phyloP scores from a whole-genome alignment of 495 filamentous ascomycete genomes.

The Antarctomyces pellizariae region DNA sequence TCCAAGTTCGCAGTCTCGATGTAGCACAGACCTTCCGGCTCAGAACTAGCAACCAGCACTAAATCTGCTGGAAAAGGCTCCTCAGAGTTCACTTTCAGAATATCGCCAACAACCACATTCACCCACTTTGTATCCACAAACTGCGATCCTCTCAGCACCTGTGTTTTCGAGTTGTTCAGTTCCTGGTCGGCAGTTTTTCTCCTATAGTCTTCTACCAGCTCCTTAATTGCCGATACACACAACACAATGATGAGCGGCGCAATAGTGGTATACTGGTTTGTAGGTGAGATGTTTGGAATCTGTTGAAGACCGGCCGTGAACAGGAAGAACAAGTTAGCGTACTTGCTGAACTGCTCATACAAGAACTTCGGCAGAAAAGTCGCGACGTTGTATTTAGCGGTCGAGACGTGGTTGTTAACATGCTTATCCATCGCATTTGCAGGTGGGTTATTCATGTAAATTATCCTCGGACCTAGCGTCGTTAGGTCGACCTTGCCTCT shows the following conservation, averaged over 20 bases:
- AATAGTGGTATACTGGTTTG: conserved; percentile 88
- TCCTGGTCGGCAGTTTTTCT: conserved; percentile 68
- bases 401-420: conserved; percentile 89
- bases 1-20: conserved; percentile 98
- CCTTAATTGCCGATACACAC: conserved; percentile 82
- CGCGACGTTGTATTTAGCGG: conserved; percentile 86
- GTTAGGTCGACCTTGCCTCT: conserved; percentile 69
- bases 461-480: conserved; percentile 74
- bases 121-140: conserved; percentile 86
- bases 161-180: conserved; percentile 72
- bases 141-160: conserved; percentile 57
- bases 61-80: conserved; percentile 92
- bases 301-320: conserved; percentile 93
- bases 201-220: conserved; percentile 83
- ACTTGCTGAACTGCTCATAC: conserved; percentile 97
- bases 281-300: conserved; percentile 84
- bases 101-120: conserved; percentile 80
- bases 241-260: conserved; percentile 77
- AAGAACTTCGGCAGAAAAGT: conserved; percentile 97
- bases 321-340: conserved; percentile 97
- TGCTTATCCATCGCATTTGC: conserved; percentile 78
- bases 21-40: conserved; percentile 94
- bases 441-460: conserved; percentile 92
- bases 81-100: conserved; percentile 85
- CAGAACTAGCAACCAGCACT: conserved; percentile 77